Percentiles rank a stretch among this genome's conserved stretches.
phyloP scores from a whole-genome alignment of 768 basidiomycete species.

The Termitomyces sp. region DNA sequence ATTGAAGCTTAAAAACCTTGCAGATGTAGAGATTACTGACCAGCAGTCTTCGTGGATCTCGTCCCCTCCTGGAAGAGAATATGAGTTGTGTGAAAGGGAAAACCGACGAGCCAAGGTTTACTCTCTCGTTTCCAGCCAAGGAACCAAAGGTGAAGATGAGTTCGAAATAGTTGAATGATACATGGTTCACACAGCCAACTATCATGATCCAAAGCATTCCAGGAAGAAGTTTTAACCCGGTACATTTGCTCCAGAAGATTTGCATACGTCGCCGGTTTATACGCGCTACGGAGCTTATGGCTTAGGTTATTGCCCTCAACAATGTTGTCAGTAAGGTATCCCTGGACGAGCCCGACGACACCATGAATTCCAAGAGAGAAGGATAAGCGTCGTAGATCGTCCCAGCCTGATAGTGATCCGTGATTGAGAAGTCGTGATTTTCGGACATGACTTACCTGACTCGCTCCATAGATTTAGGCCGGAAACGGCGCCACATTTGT shows the following conservation, averaged over 20 bases:
- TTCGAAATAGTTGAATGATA: constrained; percentile 17
- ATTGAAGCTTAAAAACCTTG: not conserved
- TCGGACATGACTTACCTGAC: constrained; percentile 8
- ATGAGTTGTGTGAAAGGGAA: not conserved
- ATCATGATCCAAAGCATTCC: constrained; percentile 19
- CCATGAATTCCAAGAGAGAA: not conserved
- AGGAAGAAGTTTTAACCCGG: constrained; percentile 7
- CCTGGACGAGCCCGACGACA: not conserved
- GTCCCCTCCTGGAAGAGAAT: constrained; percentile 3
- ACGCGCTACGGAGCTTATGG: not conserved
- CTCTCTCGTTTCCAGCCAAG: constrained; percentile 16
- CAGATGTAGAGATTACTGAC: constrained; percentile 9
- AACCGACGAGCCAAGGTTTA: constrained; percentile 1
- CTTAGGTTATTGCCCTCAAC: not conserved
- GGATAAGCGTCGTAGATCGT: constrained; percentile 9
- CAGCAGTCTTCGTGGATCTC: constrained; percentile 20
- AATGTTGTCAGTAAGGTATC: not conserved
- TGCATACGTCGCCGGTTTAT: not conserved
- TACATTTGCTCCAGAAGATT: constrained; percentile 10
- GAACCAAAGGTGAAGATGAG: constrained; percentile 23
- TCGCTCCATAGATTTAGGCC: constrained; percentile 16
- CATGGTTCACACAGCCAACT: constrained; percentile 26
- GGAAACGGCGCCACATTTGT: constrained; percentile 7
- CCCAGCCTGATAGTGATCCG: constrained; percentile 11
- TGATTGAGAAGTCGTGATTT: not conserved